These are phyloP conservation scores for Termitomyces titanicus DNA, from an alignment of 768 basidiomycete genomes.

Conservation along the genomic window DNA sequence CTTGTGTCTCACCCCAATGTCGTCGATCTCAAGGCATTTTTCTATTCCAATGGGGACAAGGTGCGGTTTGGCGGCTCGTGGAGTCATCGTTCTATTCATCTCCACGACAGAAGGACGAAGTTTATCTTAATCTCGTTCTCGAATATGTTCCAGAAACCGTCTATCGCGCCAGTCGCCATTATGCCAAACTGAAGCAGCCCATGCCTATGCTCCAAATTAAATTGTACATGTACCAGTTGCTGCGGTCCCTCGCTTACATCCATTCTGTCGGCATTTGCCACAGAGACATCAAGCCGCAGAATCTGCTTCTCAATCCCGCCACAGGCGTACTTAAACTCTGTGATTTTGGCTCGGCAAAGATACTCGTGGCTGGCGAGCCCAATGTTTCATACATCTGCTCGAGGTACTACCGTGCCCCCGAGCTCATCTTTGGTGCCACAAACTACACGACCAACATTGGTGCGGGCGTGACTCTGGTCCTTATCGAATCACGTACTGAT, in stretches of 20 bases:
- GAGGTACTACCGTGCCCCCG: constrained; percentile 97
- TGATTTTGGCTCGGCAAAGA: constrained; percentile 99
- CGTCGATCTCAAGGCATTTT: constrained; percentile 95
- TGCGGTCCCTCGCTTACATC: constrained; percentile 98
- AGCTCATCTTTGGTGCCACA: constrained; percentile 98
- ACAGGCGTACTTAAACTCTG: constrained; percentile 97
- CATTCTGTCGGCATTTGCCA: constrained; percentile 99
- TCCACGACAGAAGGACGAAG: constrained; percentile 87
- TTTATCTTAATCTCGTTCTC: constrained; percentile 97
- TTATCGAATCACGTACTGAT: constrained; percentile 1
- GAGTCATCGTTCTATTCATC: constrained; percentile 7
- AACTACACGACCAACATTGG: constrained; percentile 99
- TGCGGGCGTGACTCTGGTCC: constrained; percentile 33
- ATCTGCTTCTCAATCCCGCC: constrained; percentile 93
- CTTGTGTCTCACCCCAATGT: constrained; percentile 97
- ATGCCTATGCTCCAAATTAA: constrained; percentile 99
- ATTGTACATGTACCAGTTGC: constrained; percentile 99
- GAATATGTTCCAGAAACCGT: constrained; percentile 99
- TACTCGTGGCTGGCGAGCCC: constrained; percentile 94
- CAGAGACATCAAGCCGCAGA: constrained; percentile 99
- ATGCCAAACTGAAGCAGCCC: constrained; percentile 98
- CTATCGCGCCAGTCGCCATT: constrained; percentile 97
- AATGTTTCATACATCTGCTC: constrained; percentile 99
- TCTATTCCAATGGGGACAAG: constrained; percentile 99
- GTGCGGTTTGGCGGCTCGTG: constrained; percentile 37